A percentile compares a stretch with the other conserved stretches of the same genome.
Conservation (phyloP, 345 rosid genomes). For the Passiflora organensis region DNA sequence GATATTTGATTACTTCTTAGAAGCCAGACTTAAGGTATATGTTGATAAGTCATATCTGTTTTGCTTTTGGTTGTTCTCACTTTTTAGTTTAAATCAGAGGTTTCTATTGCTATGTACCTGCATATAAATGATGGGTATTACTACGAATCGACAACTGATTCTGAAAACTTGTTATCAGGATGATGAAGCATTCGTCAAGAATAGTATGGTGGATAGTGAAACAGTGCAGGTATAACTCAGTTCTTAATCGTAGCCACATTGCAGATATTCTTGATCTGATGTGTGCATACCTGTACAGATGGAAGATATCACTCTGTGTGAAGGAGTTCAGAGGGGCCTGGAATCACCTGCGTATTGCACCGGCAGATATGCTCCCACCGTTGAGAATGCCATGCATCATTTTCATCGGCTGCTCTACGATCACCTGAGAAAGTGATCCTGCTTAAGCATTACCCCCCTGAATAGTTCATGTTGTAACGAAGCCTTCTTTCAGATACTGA, state of each 20-base stretch:
- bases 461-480: no score
- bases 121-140: no score
- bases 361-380: constrained; percentile 68
- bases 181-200: constrained; percentile 51
- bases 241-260: neutral
- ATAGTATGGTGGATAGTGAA: constrained; percentile 68
- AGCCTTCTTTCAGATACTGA: no score
- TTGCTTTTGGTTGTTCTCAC: no score
- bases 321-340: constrained; percentile 73
- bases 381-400: constrained; percentile 73
- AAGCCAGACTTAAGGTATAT: constrained; percentile 52
- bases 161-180: constrained; percentile 37
- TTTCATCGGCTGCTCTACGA: constrained; percentile 54
- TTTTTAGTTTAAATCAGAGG: no score
- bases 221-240: constrained; percentile 51
- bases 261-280: neutral
- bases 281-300: constrained; percentile 33
- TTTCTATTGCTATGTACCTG: no score
- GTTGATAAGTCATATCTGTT: no score
- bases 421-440: constrained; percentile 26
- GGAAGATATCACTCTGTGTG: constrained; percentile 67
- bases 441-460: no score
- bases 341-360: constrained; percentile 59
- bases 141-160: no score
- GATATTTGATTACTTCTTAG: constrained; percentile 82